phyloP scores from a whole-genome alignment of 768 basidiomycete species.

The Guyanaporus albipodus region DNA sequence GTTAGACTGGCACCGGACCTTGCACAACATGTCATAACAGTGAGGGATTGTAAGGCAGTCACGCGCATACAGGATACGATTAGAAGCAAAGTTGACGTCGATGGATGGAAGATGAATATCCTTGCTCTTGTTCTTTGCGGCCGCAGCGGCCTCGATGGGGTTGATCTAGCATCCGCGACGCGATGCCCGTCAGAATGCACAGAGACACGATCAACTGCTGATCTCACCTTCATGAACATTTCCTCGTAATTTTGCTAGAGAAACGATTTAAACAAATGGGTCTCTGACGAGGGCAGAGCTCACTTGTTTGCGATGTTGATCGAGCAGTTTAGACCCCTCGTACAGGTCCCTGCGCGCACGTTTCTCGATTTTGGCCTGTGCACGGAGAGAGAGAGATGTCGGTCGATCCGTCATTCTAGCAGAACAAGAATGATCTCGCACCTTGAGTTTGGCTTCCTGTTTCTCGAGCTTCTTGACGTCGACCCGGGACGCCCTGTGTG shows the following conservation, averaged over 20 bases:
- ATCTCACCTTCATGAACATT: slow-evolving; percentile 89
- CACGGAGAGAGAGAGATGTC: background rate
- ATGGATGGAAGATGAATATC: slow-evolving; percentile 94
- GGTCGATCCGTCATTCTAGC: background rate
- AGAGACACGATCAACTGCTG: background rate
- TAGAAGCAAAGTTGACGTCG: slow-evolving; percentile 94
- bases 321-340: slow-evolving; percentile 93
- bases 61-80: slow-evolving; percentile 74
- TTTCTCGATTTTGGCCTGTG: slow-evolving; percentile 94
- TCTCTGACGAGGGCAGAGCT: slow-evolving; percentile 7
- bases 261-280: background rate
- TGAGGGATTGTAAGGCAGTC: background rate
- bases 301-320: slow-evolving; percentile 88
- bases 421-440: slow-evolving; percentile 23
- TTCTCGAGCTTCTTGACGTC: slow-evolving; percentile 96
- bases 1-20: slow-evolving; percentile 86
- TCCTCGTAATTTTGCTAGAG: slow-evolving; percentile 95
- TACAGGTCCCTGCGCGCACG: slow-evolving; percentile 86
- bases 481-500: slow-evolving; percentile 75
- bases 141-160: slow-evolving; percentile 74
- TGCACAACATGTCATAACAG: slow-evolving; percentile 10
- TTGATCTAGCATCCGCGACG: slow-evolving; percentile 62
- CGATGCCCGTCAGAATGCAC: background rate
- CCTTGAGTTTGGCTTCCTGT: slow-evolving; percentile 93
- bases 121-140: slow-evolving; percentile 92